Evolutionary conservation across 2,329 filamentous ascomycete genomes (phyloP).

Genomic region (Calonectria crousiana): DNA sequence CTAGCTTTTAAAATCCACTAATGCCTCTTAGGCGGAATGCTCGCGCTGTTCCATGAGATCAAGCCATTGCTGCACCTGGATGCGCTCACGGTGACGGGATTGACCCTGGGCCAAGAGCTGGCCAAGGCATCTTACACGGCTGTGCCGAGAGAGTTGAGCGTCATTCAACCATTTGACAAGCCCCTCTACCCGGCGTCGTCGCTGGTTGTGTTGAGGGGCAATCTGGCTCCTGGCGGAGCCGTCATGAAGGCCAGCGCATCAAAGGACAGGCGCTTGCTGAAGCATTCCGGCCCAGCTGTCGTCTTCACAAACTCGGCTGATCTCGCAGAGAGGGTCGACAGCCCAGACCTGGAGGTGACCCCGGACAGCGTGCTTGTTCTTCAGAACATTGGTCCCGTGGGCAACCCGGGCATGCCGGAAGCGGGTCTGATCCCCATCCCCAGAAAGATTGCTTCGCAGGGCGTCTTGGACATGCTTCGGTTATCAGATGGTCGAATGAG

Average conservation of each 20-base stretch:
- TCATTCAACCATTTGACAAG: constrained; percentile 74
- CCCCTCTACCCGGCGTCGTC: constrained; percentile 82
- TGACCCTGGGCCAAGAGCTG: constrained; percentile 84
- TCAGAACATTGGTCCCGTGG: constrained; percentile 89
- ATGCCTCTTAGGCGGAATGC: constrained; percentile 74
- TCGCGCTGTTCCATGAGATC: constrained; percentile 82
- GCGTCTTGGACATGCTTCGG: constrained; percentile 83
- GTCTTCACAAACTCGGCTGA: constrained; percentile 83
- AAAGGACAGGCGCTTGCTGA: constrained; percentile 75
- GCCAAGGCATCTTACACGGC: constrained; percentile 74
- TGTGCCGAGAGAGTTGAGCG: constrained; percentile 51
- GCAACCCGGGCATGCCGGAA: constrained; percentile 94
- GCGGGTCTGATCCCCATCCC: constrained; percentile 75
- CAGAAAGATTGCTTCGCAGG: constrained; percentile 81
- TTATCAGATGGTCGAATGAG: constrained; percentile 90
- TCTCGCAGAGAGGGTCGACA: constrained; percentile 73
- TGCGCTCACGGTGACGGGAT: constrained; percentile 86
- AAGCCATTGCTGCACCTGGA: constrained; percentile 81
- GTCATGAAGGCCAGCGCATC: constrained; percentile 91
- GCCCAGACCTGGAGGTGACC: constrained; percentile 71
- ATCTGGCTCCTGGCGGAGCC: constrained; percentile 84
- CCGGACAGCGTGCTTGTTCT: constrained; percentile 78
- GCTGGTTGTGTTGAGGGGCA: constrained; percentile 85
- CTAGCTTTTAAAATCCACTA: not conserved
- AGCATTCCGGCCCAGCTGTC: constrained; percentile 63